Base-by-base conservation (phyloP, 306 rosid species). In the Quercus rubra region DNA sequence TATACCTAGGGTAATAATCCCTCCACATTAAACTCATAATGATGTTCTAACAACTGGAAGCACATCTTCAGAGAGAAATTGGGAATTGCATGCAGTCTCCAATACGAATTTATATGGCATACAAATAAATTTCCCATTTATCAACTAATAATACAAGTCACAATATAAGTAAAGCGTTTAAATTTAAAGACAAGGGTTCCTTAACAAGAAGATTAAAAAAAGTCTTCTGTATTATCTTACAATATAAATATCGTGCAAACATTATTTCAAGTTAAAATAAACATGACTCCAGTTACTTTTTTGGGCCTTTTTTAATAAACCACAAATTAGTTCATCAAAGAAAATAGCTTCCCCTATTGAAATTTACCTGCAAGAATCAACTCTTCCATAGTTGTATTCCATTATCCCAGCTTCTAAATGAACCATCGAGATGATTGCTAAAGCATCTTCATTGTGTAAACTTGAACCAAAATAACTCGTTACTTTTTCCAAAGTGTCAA, bases 381-480 rank as follows among this genome's bases (percentile, higher is more conserved):
- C 97, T 83, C 97, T 86, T 28, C 93, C 93, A 76, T 91, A 95
- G 49, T 49, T 75, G 86, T 89, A 89, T 85, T 92, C 97, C 92
- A 92, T 82, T 30, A 91, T 83, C 27, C 98, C 99, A 83, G 97
- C 94, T 83, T 95, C 99, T 75, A 95, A 79, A 81, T 85, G 86
- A 89, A 88, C 76, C 89, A 89, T 72, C 23, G 98, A 91, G 79
- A 87, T 91, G 73, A 95, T 86, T 56, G 72, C 78, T 8, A 49
- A 79, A 61, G 86, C 88, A 83, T 95, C 97, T 6, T 87, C 82
- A 28, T 84, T 78, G 19, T 0, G 72, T 74, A 95, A 85, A 78
- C 61, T 63, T 67, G 75, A 75, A 83, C 83, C 89, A 94, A 93
- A 95, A 82, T 92, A 95, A 78, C 85, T 70, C 49, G 31, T 55